These are phyloP conservation scores for Odonthalia washingtoniensis DNA, from an alignment of 31 red algal genomes.

Conservation along the genomic window DNA sequence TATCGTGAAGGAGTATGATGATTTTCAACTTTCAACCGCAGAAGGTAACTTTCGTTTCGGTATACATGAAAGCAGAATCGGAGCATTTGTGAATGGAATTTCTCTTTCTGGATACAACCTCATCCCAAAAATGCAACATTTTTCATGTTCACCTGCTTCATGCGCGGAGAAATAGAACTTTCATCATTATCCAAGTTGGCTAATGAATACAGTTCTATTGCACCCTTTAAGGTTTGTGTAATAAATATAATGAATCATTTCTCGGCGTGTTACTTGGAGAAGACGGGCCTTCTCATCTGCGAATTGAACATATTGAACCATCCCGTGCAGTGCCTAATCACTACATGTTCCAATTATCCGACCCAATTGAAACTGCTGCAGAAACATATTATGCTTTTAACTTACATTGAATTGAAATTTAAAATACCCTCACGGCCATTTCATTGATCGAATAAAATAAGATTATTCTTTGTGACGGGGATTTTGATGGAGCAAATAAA, in stretches of 20 bases:
- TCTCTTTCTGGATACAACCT: conserved; percentile 49
- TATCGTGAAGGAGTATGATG: conserved; percentile 88
- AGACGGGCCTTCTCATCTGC: conserved; percentile 99
- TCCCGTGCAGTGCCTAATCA: conserved; percentile 92
- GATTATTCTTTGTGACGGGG: conserved; percentile 69
- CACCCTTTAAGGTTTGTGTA: too few relatives aligned
- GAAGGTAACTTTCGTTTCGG: conserved; percentile 92
- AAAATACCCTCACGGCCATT: conserved; percentile 72
- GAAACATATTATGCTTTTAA: conserved; percentile 78
- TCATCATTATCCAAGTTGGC: conserved; percentile 85
- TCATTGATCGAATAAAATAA: conserved; percentile 42
- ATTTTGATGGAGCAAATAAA: conserved; percentile 81
- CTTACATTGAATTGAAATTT: conserved; percentile 58
- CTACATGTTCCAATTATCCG: conserved; percentile 85
- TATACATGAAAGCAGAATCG: conserved; percentile 96
- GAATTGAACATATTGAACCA: conserved; percentile 90
- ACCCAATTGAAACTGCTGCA: conserved; percentile 91
- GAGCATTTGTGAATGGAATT: conserved; percentile 89
- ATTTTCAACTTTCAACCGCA: conserved; percentile 77
- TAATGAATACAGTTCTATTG: too few relatives aligned
- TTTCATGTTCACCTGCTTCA: conserved; percentile 97
- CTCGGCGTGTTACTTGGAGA: conserved; percentile 92
- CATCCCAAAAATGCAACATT: conserved; percentile 94
- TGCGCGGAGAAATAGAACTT: conserved; percentile 82
- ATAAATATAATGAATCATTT: conserved; percentile 93